Base-by-base conservation (phyloP, 2,329 filamentous ascomycete genomes). In the Calonectria fujianensis region DNA sequence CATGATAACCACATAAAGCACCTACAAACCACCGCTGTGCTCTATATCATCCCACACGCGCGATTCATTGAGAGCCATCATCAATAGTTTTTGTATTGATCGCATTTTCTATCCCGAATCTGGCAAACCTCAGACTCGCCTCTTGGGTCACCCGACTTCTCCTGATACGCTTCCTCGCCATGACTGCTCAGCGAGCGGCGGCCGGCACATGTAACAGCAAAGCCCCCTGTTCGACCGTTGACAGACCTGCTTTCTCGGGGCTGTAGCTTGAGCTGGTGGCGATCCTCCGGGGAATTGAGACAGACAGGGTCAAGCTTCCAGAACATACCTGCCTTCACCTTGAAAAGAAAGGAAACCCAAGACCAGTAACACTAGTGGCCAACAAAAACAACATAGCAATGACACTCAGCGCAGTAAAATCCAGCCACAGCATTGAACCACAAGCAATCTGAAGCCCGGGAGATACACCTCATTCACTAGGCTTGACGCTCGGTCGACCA, bases 211-310 rank as follows among this genome's bases (percentile, higher is more conserved):
- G 57, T 41, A 65, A 51, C 69, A 61, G 39, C 14, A 48, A 65
- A 51, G 9, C 50, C 57, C 66, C 59, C 66, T 59, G 61, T 41
- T 73, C 65, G 20, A 51, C 66, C 66, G 50, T 69, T 65, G 24
- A 69, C 31, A 51, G 35, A 63, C 63, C 64, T 59, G 18, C 64
- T 52, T 65, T 27, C 37, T 64, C 64, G 31, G 73, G 73, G 65
- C 35, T 65, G 4, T 27, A 45, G 41, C 61, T 67, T 54, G 48
- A 51, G 52, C 27, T 63, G 35, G 35, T 20, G 51, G 59, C 52
- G n/a, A 39, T 54, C 57, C 16, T 51, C 45, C 32, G 39, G 18
- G 24, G 35, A 24, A 32, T 35, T 27, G 32, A 39, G 57, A n/a
- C 24, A 29, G 10, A n/a, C 45, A 48, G 20, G 32, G 24, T 59